Evolutionary conservation across 2,329 filamentous ascomycete species (phyloP).

Genomic region (Pseudogymnoascus sp.): DNA sequence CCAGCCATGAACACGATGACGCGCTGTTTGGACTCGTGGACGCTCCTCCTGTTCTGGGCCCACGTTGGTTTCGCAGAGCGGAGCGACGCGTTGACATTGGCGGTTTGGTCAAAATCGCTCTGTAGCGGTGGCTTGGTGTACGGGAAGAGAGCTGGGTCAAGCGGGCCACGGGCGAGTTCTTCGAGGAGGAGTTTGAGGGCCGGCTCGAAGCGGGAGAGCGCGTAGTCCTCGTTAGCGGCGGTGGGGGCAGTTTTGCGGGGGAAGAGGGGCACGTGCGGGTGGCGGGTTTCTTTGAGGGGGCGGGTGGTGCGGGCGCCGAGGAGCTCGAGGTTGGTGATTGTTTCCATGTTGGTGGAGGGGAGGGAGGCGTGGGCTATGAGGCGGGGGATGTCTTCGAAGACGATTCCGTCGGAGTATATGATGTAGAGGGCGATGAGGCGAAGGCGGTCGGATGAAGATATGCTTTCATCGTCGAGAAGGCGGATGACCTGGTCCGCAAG

Average conservation of each 20-base stretch:
- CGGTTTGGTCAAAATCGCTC: conserved; percentile 49
- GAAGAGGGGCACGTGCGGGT: conserved; percentile 60
- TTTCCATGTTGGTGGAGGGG: conserved; percentile 61
- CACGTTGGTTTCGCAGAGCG: conserved; percentile 90
- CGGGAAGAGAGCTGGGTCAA: conserved; percentile 61
- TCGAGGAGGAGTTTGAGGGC: conserved; percentile 78
- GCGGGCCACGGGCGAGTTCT: conserved; percentile 53
- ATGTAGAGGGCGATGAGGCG: conserved; percentile 80
- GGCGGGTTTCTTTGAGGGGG: conserved; percentile 68
- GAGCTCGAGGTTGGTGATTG: conserved; percentile 69
- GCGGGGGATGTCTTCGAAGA: conserved; percentile 74
- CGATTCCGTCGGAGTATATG: conserved; percentile 76
- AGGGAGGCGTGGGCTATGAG: conserved; percentile 76
- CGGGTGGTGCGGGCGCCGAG: conserved; percentile 67
- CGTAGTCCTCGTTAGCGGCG: conserved; percentile 63
- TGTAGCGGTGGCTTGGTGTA: conserved; percentile 62
- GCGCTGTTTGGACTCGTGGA: conserved; percentile 75
- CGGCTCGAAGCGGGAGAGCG: conserved; percentile 80
- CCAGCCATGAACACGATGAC: conserved; percentile 93
- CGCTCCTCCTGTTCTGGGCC: conserved; percentile 72
- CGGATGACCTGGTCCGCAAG: conserved; percentile 76
- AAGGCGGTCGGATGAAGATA: conserved; percentile 65
- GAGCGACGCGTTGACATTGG: conserved; percentile 61
- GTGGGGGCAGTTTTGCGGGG: conserved; percentile 50
- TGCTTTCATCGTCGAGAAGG: conserved; percentile 75